These are phyloP conservation scores for Echeveria elegans DNA, from an alignment of 164 flowering plant species.

Conservation along the genomic window DNA sequence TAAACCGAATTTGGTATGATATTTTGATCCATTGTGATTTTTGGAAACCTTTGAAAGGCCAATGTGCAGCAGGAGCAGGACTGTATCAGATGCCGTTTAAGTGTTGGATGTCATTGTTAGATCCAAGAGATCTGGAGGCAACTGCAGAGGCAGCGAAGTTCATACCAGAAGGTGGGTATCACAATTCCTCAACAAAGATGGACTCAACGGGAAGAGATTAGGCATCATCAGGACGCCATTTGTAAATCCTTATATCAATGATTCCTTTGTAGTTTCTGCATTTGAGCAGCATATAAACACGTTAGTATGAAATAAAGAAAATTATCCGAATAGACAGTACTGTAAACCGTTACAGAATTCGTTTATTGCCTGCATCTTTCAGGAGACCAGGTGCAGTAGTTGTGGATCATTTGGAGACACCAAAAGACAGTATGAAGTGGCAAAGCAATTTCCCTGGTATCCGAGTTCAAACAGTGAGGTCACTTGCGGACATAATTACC, in stretches of 20 bases:
- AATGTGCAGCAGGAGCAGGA: constrained; percentile 56
- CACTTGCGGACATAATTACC: constrained; percentile 45
- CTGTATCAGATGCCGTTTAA: constrained; percentile 63
- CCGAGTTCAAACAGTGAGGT: constrained; percentile 52
- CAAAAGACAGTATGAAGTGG: constrained; percentile 22
- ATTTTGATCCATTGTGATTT: background rate
- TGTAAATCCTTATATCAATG: constrained; percentile 11
- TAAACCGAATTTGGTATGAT: background rate
- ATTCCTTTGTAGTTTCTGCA: constrained; percentile 1
- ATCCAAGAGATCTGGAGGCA: constrained; percentile 33
- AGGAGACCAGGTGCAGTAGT: constrained; percentile 34
- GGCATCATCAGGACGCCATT: constrained; percentile 31
- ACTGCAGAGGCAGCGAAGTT: constrained; percentile 31
- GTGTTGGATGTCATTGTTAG: constrained; percentile 65
- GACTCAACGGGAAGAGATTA: constrained; percentile 53
- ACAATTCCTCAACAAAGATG: constrained; percentile 42
- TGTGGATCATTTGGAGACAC: constrained; percentile 36
- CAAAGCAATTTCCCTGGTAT: constrained; percentile 19
- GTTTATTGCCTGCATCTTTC: background rate
- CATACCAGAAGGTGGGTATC: constrained; percentile 65
- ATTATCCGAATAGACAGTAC: background rate
- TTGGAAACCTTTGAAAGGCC: constrained; percentile 16
- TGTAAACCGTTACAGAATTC: background rate
- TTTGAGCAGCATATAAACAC: constrained; percentile 24
- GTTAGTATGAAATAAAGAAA: background rate